These are phyloP conservation scores for Cercis canadensis DNA, from an alignment of 306 rosid species.

Conservation along the genomic window DNA sequence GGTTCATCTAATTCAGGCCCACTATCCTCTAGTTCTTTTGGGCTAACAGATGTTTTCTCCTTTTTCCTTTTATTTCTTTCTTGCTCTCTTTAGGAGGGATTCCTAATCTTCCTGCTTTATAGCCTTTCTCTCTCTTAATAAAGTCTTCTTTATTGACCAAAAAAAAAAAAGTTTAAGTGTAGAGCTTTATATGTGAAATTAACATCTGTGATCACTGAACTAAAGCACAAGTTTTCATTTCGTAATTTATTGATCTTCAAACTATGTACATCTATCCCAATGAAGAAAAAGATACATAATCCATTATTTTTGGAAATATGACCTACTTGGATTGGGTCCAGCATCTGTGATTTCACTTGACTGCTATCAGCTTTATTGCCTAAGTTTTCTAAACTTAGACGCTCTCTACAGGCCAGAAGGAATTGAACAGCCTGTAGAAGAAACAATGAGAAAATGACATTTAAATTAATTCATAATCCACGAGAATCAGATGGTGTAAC, in stretches of 20 bases:
- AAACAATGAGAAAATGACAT: constrained; percentile 30
- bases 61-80: too few species aligned
- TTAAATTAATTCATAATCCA: constrained; percentile 16
- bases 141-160: too few species aligned
- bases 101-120: too few species aligned
- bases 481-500: background rate
- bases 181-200: constrained; percentile 14
- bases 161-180: too few species aligned
- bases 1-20: too few species aligned
- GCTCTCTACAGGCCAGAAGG: constrained; percentile 66
- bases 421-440: constrained; percentile 76
- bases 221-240: constrained; percentile 4
- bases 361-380: constrained; percentile 48
- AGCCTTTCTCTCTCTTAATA: too few species aligned
- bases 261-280: constrained; percentile 9
- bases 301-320: constrained; percentile 22
- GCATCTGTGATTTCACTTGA: constrained; percentile 50
- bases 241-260: constrained; percentile 15
- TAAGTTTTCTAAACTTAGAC: constrained; percentile 41
- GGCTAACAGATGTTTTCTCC: too few species aligned
- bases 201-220: background rate
- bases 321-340: constrained; percentile 86
- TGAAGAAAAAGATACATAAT: constrained; percentile 17
- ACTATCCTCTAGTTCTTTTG: too few species aligned
- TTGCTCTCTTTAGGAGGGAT: too few species aligned